Base-by-base conservation (phyloP, 176 grass and related monocot genomes). In the Oryza brachyantha region DNA sequence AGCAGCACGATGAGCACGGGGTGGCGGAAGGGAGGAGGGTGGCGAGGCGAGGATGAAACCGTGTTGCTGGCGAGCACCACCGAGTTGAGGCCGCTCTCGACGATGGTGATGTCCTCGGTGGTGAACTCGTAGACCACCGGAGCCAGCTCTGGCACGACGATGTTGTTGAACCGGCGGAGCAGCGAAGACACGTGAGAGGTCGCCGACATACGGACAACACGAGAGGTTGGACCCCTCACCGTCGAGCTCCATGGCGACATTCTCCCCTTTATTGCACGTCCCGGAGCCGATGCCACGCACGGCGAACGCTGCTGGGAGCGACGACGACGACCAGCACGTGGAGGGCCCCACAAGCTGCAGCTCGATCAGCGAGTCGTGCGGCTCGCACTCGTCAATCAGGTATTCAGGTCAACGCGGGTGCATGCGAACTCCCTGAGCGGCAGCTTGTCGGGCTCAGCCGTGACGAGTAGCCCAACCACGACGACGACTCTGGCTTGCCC, bases 81-180 rank as follows among this genome's bases (percentile, higher is more conserved):
- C 10, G 96, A 94, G 77, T 98, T 98, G 70, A 98, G 92, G 55
- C 96, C 96, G 81, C 96, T 98, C 85, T 98, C 96, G 12, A 83
- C 50, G 36, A 90, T 98, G 65, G 92, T 92, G 0, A 98, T 78
- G 88, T 98, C 92, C 60, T 93, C 96, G 10, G 92, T 38, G n/a
- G 93, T 92, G 82, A 98, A 98, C 85, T 98, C 96, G 3, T n/a
- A n/a, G n/a, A n/a, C n/a, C n/a, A n/a, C n/a, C n/a, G n/a, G n/a
- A n/a, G n/a, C n/a, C n/a, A n/a, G n/a, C n/a, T n/a, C n/a, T n/a
- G n/a, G n/a, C n/a, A n/a, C n/a, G n/a, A n/a, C n/a, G n/a, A n/a
- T n/a, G n/a, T n/a, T n/a, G n/a, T n/a, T n/a, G n/a, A n/a, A n/a
- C n/a, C n/a, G n/a, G n/a, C n/a, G n/a, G n/a, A n/a, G n/a, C n/a